Evolutionary conservation across 345 rosid species (phyloP), one percentile per base, ranked within the genome.

Genomic region (Lenwebbia sp.): DNA sequence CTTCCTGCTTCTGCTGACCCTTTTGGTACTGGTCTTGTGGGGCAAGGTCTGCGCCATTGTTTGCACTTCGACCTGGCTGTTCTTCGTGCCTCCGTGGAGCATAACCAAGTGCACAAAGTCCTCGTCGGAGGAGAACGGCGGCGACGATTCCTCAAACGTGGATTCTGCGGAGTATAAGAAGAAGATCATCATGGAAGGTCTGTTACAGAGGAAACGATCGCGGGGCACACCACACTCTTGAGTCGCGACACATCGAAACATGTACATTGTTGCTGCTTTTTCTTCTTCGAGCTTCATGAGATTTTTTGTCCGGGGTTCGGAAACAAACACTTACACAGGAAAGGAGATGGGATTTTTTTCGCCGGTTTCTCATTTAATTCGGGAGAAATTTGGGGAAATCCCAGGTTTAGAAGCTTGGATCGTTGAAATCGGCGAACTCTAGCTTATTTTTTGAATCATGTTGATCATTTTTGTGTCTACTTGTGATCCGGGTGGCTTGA

Each of bases 41-140:
- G 96, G 96, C 19, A 94, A 91, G 87, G 23, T 87, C 44, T 91
- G 88, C 74, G 93, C 95, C 51, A 93, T 93, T 10, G 55, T 92
- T 13, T 93, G 93, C 76, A 92, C 94, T 53, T 89, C 94, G 6
- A 81, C 91, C 1, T 91, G 92, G 90, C 88, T 93, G 21, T 88
- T 90, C 76, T 81, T 92, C 10, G 60, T 85, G 83, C 87, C 89
- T 3, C 86, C 86, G 21, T 44, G 86, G 89, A 82, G 75, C 12
- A 41, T 23, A 2, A 40, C 41, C 17, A 51, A 84, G n/a, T 52
- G 0, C 2, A n/a, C 62, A 37, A 26, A 78, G 5, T 11, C 75
- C 86, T 28, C 82, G 0, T 19, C 23, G 26, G 82, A 13, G 15
- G 41, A 37, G 47, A 44, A 15, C 6, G 57, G 55, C 4, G 30